Conservation (phyloP, 306 rosid genomes). For the Biancaea sappan region DNA sequence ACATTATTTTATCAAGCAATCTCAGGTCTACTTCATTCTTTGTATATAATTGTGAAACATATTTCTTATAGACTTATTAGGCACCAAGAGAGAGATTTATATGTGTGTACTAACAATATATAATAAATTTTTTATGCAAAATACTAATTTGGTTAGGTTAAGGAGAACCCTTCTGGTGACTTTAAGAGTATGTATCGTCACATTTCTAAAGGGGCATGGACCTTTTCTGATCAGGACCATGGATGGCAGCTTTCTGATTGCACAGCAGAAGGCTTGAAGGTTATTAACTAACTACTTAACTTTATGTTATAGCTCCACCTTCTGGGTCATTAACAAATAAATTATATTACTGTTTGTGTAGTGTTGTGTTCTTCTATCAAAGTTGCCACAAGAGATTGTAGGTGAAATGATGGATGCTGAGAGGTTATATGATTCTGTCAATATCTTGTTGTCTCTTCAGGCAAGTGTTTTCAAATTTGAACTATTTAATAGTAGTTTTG, state of each 20-base stretch:
- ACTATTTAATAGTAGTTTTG: neutral
- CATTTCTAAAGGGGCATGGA: neutral
- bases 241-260: neutral
- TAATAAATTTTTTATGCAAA: no score
- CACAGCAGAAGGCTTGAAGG: neutral
- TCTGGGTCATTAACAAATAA: no score
- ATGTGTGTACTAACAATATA: no score
- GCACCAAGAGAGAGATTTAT: no score
- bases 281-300: neutral
- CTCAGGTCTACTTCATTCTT: neutral
- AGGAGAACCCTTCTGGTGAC: neutral
- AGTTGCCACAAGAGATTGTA: neutral
- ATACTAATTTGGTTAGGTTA: neutral
- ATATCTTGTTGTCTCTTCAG: constrained; percentile 53
- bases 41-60: neutral
- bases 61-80: no score
- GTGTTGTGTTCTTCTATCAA: neutral
- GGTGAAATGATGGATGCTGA: neutral
- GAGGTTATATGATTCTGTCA: constrained; percentile 47
- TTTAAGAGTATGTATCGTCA: neutral
- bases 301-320: neutral
- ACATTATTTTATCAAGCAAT: neutral
- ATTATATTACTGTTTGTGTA: neutral
- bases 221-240: neutral
- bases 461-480: constrained; percentile 6